phyloP scores from a whole-genome alignment of 208 protist genomes.

The Leishmania major region DNA sequence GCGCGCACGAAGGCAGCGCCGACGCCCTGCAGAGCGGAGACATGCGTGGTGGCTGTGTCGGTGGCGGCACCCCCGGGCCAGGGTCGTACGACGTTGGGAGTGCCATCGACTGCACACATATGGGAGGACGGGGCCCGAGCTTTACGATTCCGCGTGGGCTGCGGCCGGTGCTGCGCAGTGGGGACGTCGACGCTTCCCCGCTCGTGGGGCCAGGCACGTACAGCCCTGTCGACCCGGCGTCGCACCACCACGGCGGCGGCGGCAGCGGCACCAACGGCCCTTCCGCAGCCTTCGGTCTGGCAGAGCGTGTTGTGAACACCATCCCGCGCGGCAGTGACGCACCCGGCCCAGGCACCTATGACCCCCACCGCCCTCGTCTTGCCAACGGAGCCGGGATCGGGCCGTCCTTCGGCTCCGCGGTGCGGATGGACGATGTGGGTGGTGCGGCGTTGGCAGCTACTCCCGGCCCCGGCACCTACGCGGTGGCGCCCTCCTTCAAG shows the following conservation, averaged over 20 bases:
- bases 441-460: not conserved
- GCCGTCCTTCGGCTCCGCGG: constrained; percentile 10
- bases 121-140: constrained; percentile 6
- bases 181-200: constrained; percentile 26
- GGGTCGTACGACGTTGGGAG: constrained; percentile 27
- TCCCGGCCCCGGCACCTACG: constrained; percentile 34
- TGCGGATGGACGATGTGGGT: not conserved
- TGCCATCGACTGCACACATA: not conserved
- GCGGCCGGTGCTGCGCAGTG: constrained; percentile 20
- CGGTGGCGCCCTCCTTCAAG: constrained; percentile 1
- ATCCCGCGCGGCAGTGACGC: constrained; percentile 8
- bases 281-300: constrained; percentile 7
- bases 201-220: constrained; percentile 31
- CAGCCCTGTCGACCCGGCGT: constrained; percentile 4
- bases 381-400: not conserved
- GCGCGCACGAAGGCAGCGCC: not conserved
- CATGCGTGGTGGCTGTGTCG: not conserved
- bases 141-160: constrained; percentile 29
- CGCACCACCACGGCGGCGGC: not conserved
- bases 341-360: constrained; percentile 27
- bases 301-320: not conserved
- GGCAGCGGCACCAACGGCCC: not conserved
- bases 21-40: not conserved
- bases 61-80: constrained; percentile 15
- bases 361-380: not conserved